phyloP scores from a whole-genome alignment of 805 yeast genomes.

The Nakazawaea ernobii region DNA sequence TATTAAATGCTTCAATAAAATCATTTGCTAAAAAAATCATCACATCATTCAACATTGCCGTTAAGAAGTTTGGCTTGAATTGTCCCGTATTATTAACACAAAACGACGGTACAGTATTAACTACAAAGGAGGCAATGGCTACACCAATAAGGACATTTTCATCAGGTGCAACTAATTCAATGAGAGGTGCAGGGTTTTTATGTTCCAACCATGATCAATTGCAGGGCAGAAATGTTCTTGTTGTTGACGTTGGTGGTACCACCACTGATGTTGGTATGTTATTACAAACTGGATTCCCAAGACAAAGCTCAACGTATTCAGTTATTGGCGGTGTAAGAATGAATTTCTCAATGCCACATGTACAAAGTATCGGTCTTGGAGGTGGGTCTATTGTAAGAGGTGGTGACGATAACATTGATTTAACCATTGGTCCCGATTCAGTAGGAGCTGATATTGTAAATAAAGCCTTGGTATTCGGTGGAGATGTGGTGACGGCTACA shows the following conservation, averaged over 20 bases:
- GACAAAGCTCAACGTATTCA: conserved; percentile 38
- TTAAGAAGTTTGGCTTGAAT: conserved; percentile 27
- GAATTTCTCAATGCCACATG: conserved; percentile 47
- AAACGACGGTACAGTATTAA: conserved; percentile 42
- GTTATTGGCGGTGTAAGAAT: conserved; percentile 42
- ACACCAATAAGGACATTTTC: conserved; percentile 42
- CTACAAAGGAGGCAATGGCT: conserved; percentile 31
- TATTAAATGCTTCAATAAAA: conserved; percentile 39
- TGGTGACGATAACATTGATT: conserved; percentile 12
- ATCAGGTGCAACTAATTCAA: conserved; percentile 44
- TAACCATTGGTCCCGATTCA: conserved; percentile 43
- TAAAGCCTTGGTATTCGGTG: conserved; percentile 36
- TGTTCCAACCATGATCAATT: conserved; percentile 21
- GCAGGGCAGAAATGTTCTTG: conserved; percentile 24
- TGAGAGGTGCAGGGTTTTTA: conserved; percentile 41
- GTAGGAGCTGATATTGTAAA: conserved; percentile 35
- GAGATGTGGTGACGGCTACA: conserved; percentile 33
- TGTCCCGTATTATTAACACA: conserved; percentile 38
- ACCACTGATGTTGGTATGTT: conserved; percentile 45
- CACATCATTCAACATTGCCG: conserved; percentile 31
- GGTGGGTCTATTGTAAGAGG: conserved; percentile 41
- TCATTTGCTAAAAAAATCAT: conserved; percentile 37
- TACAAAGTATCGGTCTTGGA: conserved; percentile 43
- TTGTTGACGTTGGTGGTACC: conserved; percentile 48
- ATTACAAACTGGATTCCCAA: conserved; percentile 40